Evolutionary conservation across 2,329 filamentous ascomycete species (phyloP), one percentile per base, ranked within the genome.

Genomic region (Microcera coccophila): DNA sequence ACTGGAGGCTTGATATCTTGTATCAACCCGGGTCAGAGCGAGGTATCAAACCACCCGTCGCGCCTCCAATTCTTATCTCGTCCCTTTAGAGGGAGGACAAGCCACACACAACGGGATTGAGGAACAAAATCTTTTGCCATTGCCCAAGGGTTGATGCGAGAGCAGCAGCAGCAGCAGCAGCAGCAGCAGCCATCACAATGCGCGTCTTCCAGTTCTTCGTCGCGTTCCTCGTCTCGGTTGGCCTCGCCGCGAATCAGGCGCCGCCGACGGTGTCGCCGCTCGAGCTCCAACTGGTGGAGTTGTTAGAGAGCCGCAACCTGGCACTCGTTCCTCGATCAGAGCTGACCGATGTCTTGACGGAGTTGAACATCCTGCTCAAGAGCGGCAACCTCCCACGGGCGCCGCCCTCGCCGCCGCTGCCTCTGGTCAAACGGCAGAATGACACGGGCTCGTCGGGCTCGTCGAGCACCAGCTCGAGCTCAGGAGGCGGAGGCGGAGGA

Each of bases 301-400:
- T 68, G 34, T 54, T 73, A 31, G 64, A 64, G 33, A 72, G 63
- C 53, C 68, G 72, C 52, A 70, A 71, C 40, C 58, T 72, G 22
- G 70, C 65, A 20, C 54, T 72, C 38, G 69, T 72, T 7, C 69
- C 70, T 24, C 62, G 67, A n/a, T 69, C 66, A 35, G 68, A 72
- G 41, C 65, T 72, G 41, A 69, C 69, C n/a, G 69, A 72, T 32
- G 68, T 64, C 2, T 47, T 72, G 14, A 65, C 63, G 5, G 68
- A 72, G 52, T 62, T 72, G 41, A 72, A 65, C 31, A 53, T 53
- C 5, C 56, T 72, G 16, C 65, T 72, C 21, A 63, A 62, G 51
- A 64, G 59, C 36, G 63, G 48, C 17, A 11, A 45, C 9, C 38
- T 44, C 11, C 41, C 40, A 3, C 22, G 20, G 4, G n/a, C n/a